Evolutionary conservation across 345 rosid species (phyloP), one percentile per base, ranked within the genome.

Genomic region (Ceriops zippeliana): DNA sequence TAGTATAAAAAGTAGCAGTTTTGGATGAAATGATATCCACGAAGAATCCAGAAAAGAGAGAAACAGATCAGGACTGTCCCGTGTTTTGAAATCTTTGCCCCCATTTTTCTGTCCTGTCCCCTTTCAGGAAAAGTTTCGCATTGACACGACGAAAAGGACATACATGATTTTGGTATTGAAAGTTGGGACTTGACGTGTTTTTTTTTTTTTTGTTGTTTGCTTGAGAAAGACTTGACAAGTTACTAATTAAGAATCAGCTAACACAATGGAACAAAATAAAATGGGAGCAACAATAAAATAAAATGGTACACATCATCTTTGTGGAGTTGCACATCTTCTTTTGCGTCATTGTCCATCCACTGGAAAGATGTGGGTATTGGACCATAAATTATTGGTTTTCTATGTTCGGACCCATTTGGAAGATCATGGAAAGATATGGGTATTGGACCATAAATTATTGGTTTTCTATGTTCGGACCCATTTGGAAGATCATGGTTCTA

Each of bases 261-360:
- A n/a, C 63, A 73, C 75, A 64, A n/a, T 70, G 86, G 85, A 83
- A 80, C 81, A 15, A 80, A 78, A 79, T 69, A 58, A n/a, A 74
- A 70, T 62, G 78, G 61, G 61, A 76, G 71, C 73, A 76, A 73
- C 62, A 56, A 56, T 78, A 37, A 24, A 24, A 24, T 24, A 24
- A 24, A 24, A 24, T 72, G 53, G 66, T 38, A 53, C 47, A 42
- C 49, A 42, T 42, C 49, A 42, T 13, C 49, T 42, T 2, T 13
- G 1, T 42, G 49, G 49, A 13, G 49, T 11, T 31, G 49, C 17
- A 68, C 61, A 28, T 35, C 24, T 63, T 58, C 26, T 24, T 24
- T 24, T 70, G 80, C 70, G 71, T 73, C 72, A 82, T 77, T 81
- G 70, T 66, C 17, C 52, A 46, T 68, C 47, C 75, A 71, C 57